Percentiles rank a stretch among this genome's conserved stretches.
Conservation (phyloP, 2,329 filamentous ascomycete species). For the Calycina herbarum region DNA sequence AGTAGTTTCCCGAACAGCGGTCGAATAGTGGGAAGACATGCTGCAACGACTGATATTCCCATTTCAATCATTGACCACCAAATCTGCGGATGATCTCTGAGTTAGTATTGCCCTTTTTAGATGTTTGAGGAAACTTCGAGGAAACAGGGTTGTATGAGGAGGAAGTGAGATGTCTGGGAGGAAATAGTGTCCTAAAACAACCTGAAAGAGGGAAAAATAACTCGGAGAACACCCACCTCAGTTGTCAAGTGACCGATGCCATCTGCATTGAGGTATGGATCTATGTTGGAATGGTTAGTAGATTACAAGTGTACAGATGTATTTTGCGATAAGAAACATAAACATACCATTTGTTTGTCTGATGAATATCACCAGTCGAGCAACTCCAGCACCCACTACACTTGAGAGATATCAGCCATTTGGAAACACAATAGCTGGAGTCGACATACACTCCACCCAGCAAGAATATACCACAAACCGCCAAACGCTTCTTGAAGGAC, state of each 20-base stretch:
- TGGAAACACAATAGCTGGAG: background rate
- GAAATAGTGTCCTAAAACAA: no score
- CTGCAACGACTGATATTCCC: conserved; percentile 7
- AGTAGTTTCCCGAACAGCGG: background rate
- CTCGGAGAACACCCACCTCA: background rate
- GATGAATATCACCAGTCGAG: conserved; percentile 9
- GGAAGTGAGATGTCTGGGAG: no score
- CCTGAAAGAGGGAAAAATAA: no score
- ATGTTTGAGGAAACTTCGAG: no score
- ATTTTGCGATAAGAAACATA: background rate
- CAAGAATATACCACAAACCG: background rate
- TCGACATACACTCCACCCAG: background rate
- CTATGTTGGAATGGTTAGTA: background rate
- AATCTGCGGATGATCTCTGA: background rate
- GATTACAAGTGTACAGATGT: no score
- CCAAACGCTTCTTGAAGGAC: background rate
- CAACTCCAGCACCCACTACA: conserved; percentile 3
- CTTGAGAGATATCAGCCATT: background rate
- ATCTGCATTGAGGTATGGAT: conserved; percentile 8
- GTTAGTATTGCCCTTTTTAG: no score
- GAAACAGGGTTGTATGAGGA: no score
- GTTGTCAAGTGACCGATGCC: conserved; percentile 10
- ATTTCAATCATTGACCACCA: conserved; percentile 13
- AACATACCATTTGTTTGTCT: conserved; percentile 6
- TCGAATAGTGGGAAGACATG: conserved; percentile 6